phyloP scores from a whole-genome alignment of 805 yeast species.

The Debaryomyces castellii region DNA sequence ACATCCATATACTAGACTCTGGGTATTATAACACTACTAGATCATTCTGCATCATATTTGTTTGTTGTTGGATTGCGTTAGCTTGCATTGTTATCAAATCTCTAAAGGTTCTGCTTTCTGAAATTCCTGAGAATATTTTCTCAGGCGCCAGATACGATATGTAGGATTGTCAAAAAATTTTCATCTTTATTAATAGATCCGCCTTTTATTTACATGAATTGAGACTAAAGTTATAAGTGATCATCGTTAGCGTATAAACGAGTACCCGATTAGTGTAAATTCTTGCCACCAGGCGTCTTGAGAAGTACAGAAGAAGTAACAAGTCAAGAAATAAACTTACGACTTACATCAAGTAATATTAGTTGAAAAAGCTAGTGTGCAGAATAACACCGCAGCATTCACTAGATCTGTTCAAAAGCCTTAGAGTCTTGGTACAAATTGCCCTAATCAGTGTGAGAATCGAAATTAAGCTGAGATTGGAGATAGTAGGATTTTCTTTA shows the following conservation, averaged over 20 bases:
- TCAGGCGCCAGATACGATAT: background rate
- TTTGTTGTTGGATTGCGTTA: background rate
- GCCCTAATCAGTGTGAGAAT: background rate
- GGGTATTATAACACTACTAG: background rate
- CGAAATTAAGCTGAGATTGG: background rate
- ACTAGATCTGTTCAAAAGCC: background rate
- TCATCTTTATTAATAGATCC: background rate
- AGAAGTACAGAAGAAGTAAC: background rate
- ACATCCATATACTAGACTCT: background rate
- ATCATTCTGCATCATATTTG: background rate
- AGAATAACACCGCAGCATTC: background rate
- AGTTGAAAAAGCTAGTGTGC: background rate
- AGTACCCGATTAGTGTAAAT: background rate
- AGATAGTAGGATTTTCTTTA: background rate
- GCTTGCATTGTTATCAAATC: background rate
- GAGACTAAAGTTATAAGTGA: no score
- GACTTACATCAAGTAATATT: no score
- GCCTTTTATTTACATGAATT: no score
- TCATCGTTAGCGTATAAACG: background rate
- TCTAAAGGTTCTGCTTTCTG: background rate
- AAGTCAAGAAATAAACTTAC: background rate
- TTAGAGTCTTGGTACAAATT: background rate
- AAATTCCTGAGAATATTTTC: background rate
- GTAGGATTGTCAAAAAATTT: background rate
- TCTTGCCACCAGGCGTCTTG: background rate